These are phyloP conservation scores for Turritis glabra DNA, from an alignment of 345 rosid genomes.

Conservation along the genomic window DNA sequence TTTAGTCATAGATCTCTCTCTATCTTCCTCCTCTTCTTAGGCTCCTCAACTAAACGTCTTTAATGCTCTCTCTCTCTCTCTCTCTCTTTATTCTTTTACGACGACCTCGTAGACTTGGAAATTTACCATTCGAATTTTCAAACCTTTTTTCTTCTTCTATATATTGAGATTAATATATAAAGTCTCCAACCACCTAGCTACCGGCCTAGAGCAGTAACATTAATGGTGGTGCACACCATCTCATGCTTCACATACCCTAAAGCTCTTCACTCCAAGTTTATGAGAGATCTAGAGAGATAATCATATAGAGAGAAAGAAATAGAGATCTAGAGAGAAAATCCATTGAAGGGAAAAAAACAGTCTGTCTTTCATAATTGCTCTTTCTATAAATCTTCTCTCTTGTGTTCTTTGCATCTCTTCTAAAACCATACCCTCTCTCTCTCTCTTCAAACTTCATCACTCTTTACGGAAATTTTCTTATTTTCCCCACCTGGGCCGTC, in stretches of 20 bases:
- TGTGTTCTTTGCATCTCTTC: conserved; percentile 18
- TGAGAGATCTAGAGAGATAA: conserved; percentile 27
- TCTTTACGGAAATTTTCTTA: conserved; percentile 22
- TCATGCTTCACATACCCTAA: conserved; percentile 42
- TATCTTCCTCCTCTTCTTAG: conserved; percentile 16
- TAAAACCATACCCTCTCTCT: background rate
- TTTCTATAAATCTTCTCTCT: conserved; percentile 51
- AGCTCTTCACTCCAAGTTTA: conserved; percentile 24
- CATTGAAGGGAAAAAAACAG: conserved; percentile 46
- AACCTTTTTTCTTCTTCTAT: background rate
- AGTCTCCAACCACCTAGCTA: conserved; percentile 44
- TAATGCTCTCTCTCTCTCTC: conserved; percentile 46
- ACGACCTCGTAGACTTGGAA: conserved; percentile 18
- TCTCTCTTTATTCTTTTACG: conserved; percentile 10
- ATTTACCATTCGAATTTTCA: background rate
- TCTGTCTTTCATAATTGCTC: conserved; percentile 63
- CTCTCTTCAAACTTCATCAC: conserved; percentile 3
- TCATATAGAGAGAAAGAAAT: conserved; percentile 23
- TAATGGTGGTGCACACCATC: conserved; percentile 49
- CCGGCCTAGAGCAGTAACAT: conserved; percentile 47
- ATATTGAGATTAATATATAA: conserved; percentile 16
- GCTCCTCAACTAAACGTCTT: conserved; percentile 84
- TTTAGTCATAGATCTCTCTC: conserved; percentile 23
- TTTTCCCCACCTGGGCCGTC: conserved; percentile 10
- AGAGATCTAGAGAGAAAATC: conserved; percentile 34